phyloP scores from a whole-genome alignment of 2,329 filamentous ascomycete genomes.

The Gliomastix tumulicola region DNA sequence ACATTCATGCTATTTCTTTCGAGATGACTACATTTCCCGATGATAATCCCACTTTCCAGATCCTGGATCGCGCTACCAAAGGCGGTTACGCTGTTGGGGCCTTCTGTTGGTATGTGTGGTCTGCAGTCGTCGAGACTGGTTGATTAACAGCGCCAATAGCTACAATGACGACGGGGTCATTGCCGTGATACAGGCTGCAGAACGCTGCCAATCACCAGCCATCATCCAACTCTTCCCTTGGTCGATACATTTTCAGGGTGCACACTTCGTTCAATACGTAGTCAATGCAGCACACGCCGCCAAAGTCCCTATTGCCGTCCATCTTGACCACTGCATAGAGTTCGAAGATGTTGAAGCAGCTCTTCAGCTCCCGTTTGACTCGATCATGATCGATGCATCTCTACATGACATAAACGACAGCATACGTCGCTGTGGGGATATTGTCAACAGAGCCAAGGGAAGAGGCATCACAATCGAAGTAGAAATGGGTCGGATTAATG shows the following conservation, averaged over 20 bases:
- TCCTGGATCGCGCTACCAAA: slow-evolving; percentile 36
- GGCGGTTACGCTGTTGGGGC: slow-evolving; percentile 36
- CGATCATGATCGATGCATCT: slow-evolving; percentile 62
- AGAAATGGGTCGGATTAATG: slow-evolving; percentile 41
- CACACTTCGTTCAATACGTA: slow-evolving; percentile 37
- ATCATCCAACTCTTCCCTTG: slow-evolving; percentile 63
- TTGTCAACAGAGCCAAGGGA: slow-evolving; percentile 50
- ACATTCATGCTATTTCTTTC: too few species aligned
- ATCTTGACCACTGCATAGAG: slow-evolving; percentile 51
- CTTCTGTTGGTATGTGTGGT: slow-evolving; percentile 34
- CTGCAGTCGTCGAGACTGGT: too few species aligned
- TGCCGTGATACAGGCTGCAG: slow-evolving; percentile 53
- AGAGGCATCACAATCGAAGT: slow-evolving; percentile 57
- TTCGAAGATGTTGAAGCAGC: slow-evolving; percentile 15
- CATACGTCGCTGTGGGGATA: slow-evolving; percentile 45
- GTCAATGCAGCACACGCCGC: slow-evolving; percentile 40
- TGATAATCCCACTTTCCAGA: slow-evolving; percentile 17
- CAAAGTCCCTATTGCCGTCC: slow-evolving; percentile 43
- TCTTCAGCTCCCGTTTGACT: slow-evolving; percentile 43
- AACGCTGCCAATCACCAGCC: slow-evolving; percentile 49
- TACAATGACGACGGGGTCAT: slow-evolving; percentile 59
- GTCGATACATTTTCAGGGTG: slow-evolving; percentile 52
- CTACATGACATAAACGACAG: slow-evolving; percentile 59
- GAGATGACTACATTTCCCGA: slow-evolving; percentile 7
- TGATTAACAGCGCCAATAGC: slow-evolving; percentile 1